Base-by-base conservation (phyloP, 345 rosid genomes). In the Sisymbrium irio region DNA sequence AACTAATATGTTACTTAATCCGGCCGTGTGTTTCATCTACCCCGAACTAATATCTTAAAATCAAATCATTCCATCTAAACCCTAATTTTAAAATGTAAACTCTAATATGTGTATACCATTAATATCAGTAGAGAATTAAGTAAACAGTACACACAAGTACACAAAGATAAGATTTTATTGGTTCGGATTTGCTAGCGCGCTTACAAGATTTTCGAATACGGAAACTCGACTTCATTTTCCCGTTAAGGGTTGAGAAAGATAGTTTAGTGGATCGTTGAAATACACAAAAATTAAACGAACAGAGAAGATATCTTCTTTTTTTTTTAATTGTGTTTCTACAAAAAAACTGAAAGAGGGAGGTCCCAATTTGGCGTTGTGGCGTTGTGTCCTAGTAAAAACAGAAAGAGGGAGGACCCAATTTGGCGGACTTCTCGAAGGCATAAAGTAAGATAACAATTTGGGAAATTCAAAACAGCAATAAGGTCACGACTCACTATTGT, bases 371-470 rank as follows among this genome's bases (percentile, higher is more conserved):
- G 14, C 14, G 5, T 5, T 1, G 15, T 37, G 17, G 14, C 14
- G 5, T 5, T 1, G 15, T 62, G 33, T 15, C 18, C 30, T 13
- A 14, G 32, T 7, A 33, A 47, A 49, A 49, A 49, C 35, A 35
- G 3, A 49, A 49, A 49, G 33, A 19, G 0, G 3, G 59, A 49
- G 46, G 65, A 8, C 65, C 33, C 36, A 10, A 32, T 7, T 19
- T 69, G 56, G 55, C 65, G 73, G 73, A 57, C 45, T 32, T 33
- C 17, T 57, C 74, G 45, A 44, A 14, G 65, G 13, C 14, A 10
- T 42, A 27, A 35, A 7, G 27, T 30, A 27, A 35, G 15, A 33
- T 17, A 35, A 25, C 11, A 35, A 57, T n/a, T 55, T 55, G 39
- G 20, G 61, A 30, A 55, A 30, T 30, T 30, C 3, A 12, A 9